Evolutionary conservation across 2,329 filamentous ascomycete genomes (phyloP).

Genomic region (Xylaria multiplex): DNA sequence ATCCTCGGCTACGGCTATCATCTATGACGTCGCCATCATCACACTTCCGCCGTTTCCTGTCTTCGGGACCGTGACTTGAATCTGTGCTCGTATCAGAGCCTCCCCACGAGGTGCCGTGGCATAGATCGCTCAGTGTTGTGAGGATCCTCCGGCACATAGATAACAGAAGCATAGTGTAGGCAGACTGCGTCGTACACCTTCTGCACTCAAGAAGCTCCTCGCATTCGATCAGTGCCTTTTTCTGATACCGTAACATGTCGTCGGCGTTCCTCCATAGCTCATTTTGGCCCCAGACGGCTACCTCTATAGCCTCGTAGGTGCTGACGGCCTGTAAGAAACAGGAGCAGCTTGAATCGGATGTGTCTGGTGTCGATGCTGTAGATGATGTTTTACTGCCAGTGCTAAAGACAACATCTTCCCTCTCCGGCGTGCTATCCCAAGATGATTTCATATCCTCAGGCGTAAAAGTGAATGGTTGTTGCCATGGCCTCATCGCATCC

Average conservation of each 20-base stretch:
- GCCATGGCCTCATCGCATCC: slow-evolving; percentile 34
- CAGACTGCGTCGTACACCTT: slow-evolving; percentile 34
- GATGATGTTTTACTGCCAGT: slow-evolving; percentile 29
- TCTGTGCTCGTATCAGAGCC: slow-evolving; percentile 4
- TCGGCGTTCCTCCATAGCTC: slow-evolving; percentile 34
- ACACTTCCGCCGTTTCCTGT: slow-evolving; percentile 23
- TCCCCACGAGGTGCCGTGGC: slow-evolving; percentile 22
- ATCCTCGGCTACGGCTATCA: slow-evolving; percentile 28
- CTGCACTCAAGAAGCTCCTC: slow-evolving; percentile 35
- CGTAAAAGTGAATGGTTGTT: slow-evolving; percentile 32
- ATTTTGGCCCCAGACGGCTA: slow-evolving; percentile 34
- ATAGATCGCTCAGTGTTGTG: slow-evolving; percentile 28
- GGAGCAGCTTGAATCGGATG: slow-evolving; percentile 32
- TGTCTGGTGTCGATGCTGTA: slow-evolving; percentile 14
- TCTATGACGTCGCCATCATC: slow-evolving; percentile 18
- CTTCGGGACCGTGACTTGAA: slow-evolving; percentile 15
- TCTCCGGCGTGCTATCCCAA: slow-evolving; percentile 32
- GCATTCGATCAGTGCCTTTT: slow-evolving; percentile 35
- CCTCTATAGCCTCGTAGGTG: slow-evolving; percentile 36
- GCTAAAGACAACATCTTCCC: slow-evolving; percentile 31
- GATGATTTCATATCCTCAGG: slow-evolving; percentile 28
- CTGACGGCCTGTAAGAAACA: slow-evolving; percentile 35
- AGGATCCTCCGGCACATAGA: slow-evolving; percentile 37
- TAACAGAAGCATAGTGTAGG: slow-evolving; percentile 37
- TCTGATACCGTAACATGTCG: slow-evolving; percentile 37